Base-by-base conservation (phyloP, 352 stramenopile genomes). In the Globisporangium nodosum region DNA sequence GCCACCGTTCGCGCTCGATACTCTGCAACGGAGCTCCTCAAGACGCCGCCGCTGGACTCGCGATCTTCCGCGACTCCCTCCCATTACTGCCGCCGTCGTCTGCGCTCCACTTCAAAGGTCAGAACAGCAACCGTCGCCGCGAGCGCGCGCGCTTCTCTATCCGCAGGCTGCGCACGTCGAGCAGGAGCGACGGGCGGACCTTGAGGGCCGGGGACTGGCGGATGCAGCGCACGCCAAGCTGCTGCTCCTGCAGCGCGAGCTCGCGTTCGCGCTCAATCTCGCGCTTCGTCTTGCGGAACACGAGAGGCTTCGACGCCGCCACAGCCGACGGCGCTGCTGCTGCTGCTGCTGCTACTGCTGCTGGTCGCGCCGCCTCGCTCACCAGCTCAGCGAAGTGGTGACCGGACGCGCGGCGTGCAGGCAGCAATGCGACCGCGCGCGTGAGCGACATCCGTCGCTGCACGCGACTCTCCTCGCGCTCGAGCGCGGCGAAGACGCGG, bases 231-330 rank as follows among this genome's bases (percentile, higher is more conserved):
- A 50, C 55, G 16, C 62, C 24, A 6, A 65, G 43, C 5, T 64
- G 60, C 15, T 62, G 56, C 20, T 76, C 60, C 40, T 53, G 49
- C 11, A 9, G 21, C 18, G n/a, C 16, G 4, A 42, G 56, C 9
- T 40, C 63, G 54, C 60, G 60, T n/a, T 85, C 73, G 37, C 70
- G 62, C 37, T 85, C 70, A 7, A 82, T 58, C 55, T 85, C 75
- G 1, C 70, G 66, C 59, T 82, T 85, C 18, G 75, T 85, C 58
- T 82, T 85, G 20, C 75, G 64, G 39, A 82, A 85, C 37, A 78
- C 63, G 0, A 85, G 52, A 11, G 68, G 72, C 35, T 77, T 80
- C 8, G 55, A 39, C 5, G 49, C 30, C 31, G 63, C 60, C 35
- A 31, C 54, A 49, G 47, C 59, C 52, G 58, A 61, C 30, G 52